phyloP scores from a whole-genome alignment of 345 rosid genomes.

The Lagerstroemia speciosa region DNA sequence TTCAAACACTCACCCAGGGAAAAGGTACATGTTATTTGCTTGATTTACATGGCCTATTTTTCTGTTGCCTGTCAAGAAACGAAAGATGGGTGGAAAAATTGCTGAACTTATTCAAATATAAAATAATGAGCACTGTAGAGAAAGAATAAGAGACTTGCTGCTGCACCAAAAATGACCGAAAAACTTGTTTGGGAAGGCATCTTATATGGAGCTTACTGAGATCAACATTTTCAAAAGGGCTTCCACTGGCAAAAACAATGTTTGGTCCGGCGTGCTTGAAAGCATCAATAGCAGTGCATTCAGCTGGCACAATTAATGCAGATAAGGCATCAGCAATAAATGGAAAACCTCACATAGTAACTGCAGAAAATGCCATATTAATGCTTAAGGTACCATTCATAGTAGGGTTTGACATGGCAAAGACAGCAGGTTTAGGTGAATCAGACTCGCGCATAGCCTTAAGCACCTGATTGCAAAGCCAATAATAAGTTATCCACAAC shows the following conservation, averaged over 20 bases:
- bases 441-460: constrained; percentile 81
- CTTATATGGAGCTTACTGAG: constrained; percentile 46
- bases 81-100: constrained; percentile 4
- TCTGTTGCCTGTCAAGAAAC: constrained; percentile 69
- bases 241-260: constrained; percentile 92
- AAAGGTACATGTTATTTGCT: constrained; percentile 97
- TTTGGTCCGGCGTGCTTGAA: constrained; percentile 88
- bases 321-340: not conserved
- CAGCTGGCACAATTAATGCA: constrained; percentile 48
- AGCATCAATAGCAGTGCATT: constrained; percentile 93
- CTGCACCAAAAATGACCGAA: not conserved
- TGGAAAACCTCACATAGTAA: not conserved
- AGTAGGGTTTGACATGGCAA: constrained; percentile 99
- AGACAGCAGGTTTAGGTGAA: constrained; percentile 82
- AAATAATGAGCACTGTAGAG: constrained; percentile 6
- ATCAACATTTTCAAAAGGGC: constrained; percentile 81
- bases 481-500: not conserved
- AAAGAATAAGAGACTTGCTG: not conserved
- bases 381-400: constrained; percentile 48
- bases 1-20: constrained; percentile 69
- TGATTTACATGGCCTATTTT: constrained; percentile 89
- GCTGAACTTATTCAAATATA: not conserved
- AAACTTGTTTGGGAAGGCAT: constrained; percentile 4
- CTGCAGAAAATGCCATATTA: constrained; percentile 3
- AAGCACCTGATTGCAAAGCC: constrained; percentile 51